These are phyloP conservation scores for Penicillium steckii DNA, from an alignment of 495 filamentous ascomycete species.

Conservation along the genomic window DNA sequence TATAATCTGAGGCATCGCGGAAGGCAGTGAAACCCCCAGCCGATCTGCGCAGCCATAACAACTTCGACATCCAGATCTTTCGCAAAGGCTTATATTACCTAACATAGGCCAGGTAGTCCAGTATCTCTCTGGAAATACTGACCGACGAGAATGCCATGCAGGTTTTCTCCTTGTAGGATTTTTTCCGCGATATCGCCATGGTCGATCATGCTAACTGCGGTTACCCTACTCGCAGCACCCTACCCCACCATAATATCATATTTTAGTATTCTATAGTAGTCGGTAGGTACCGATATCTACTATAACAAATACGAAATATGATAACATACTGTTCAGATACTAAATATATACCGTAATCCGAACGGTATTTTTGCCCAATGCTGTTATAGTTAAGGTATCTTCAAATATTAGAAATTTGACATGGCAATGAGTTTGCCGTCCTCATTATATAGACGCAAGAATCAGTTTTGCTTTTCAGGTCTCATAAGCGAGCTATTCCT, in stretches of 20 bases:
- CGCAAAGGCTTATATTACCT: slow-evolving; percentile 63
- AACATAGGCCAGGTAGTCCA: slow-evolving; percentile 55
- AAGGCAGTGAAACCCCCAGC: slow-evolving; percentile 45
- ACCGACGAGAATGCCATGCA: slow-evolving; percentile 61
- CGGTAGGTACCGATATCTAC: too few species aligned
- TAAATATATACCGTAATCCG: too few species aligned
- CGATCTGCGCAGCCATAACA: slow-evolving; percentile 61
- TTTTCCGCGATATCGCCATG: too few species aligned
- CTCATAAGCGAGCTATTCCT: background rate
- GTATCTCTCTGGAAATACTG: slow-evolving; percentile 66
- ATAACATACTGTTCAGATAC: too few species aligned
- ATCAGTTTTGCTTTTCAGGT: background rate
- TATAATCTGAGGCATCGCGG: slow-evolving; percentile 14
- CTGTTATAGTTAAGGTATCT: background rate
- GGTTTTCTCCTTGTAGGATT: slow-evolving; percentile 51
- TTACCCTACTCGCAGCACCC: too few species aligned
- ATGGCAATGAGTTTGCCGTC: background rate
- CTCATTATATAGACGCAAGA: background rate
- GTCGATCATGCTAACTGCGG: too few species aligned
- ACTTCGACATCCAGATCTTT: slow-evolving; percentile 61
- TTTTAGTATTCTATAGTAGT: too few species aligned
- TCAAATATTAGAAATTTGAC: background rate
- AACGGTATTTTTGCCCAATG: background rate
- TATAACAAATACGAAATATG: too few species aligned
- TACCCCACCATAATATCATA: too few species aligned